phyloP scores from a whole-genome alignment of 768 basidiomycete species.

The Leccinellum albellum region DNA sequence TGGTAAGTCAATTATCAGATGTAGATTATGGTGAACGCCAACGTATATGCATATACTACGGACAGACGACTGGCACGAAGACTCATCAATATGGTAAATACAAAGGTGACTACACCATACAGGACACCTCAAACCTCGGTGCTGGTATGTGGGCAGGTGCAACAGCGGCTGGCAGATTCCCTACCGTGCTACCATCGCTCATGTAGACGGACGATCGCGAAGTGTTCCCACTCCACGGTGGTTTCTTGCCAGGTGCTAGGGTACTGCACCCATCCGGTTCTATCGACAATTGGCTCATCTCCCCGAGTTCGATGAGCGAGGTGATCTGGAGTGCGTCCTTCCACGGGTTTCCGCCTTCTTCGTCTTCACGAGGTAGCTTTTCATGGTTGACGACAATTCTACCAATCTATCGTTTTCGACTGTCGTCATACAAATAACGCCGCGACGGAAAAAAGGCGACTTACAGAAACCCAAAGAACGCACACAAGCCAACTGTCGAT shows the following conservation, averaged over 20 bases:
- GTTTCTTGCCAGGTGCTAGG: not conserved
- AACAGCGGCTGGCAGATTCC: not conserved
- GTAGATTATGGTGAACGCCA: not conserved
- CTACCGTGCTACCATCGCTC: not conserved
- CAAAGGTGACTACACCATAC: not conserved
- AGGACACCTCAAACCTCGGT: not conserved
- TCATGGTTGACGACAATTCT: conserved; percentile 13
- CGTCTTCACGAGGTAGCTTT: not conserved
- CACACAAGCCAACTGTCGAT: conserved; percentile 18
- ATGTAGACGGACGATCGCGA: not conserved
- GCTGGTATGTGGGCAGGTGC: not conserved
- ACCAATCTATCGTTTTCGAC: conserved; percentile 6
- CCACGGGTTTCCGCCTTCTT: not conserved
- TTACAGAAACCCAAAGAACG: conserved; percentile 17
- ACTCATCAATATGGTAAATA: not conserved
- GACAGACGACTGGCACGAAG: not conserved
- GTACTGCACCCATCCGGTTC: not conserved
- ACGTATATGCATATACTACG: not conserved
- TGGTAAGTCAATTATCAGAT: too few species aligned
- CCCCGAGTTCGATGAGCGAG: conserved; percentile 11
- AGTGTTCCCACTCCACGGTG: not conserved
- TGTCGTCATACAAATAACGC: not conserved
- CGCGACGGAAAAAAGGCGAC: not conserved
- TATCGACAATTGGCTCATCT: not conserved
- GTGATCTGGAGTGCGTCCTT: conserved; percentile 12